phyloP scores from a whole-genome alignment of 2,329 filamentous ascomycete species.

The Colletotrichum liriopes region DNA sequence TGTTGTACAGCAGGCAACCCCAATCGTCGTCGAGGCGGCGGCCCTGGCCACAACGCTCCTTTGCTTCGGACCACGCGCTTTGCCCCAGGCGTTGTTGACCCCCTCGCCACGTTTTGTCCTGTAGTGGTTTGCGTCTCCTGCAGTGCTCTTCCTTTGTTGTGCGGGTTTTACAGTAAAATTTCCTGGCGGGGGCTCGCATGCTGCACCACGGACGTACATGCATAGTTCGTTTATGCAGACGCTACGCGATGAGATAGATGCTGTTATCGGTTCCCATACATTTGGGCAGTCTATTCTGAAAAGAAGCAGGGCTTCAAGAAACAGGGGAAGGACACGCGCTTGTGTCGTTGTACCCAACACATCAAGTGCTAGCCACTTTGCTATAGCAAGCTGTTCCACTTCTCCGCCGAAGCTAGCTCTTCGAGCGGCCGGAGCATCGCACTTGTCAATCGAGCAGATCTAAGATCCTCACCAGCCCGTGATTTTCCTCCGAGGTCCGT shows the following conservation, averaged over 20 bases:
- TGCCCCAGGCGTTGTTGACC: constrained; percentile 2
- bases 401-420: not conserved
- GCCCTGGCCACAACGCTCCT: constrained; percentile 7
- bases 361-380: not conserved
- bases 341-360: no score
- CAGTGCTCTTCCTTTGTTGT: constrained; percentile 19
- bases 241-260: not conserved
- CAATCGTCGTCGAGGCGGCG: constrained; percentile 21
- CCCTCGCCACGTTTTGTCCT: not conserved
- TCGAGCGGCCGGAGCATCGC: not conserved
- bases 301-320: not conserved
- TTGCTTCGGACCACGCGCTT: constrained; percentile 16
- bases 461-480: constrained; percentile 9
- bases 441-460: constrained; percentile 1
- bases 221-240: not conserved
- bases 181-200: constrained; percentile 2
- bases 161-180: constrained; percentile 4
- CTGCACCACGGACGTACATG: not conserved
- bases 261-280: no score
- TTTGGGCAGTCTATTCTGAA: not conserved
- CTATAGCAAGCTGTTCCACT: not conserved
- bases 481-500: constrained; percentile 7
- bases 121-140: constrained; percentile 2
- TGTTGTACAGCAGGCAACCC: constrained; percentile 20
- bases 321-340: no score